phyloP scores from a whole-genome alignment of 805 yeast species.

The Hanseniaspora valbyensis region DNA sequence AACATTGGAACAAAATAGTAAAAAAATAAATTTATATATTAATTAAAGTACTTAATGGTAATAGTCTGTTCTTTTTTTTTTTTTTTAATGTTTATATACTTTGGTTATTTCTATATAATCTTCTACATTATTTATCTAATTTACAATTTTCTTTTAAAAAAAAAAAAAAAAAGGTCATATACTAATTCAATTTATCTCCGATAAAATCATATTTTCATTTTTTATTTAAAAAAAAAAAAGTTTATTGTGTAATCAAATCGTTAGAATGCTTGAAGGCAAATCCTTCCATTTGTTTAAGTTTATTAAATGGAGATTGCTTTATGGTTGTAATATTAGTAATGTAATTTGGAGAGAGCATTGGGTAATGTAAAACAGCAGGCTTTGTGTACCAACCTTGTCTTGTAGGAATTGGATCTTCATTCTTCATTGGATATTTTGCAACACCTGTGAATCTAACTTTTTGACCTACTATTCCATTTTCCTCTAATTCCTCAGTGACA shows the following conservation, averaged over 20 bases:
- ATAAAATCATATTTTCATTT: too few species aligned
- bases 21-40: too few species aligned
- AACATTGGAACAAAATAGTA: too few species aligned
- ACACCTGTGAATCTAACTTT: constrained; percentile 30
- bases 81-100: too few species aligned
- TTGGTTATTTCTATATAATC: too few species aligned
- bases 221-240: not conserved
- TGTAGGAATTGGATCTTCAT: constrained; percentile 27
- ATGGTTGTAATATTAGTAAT: constrained; percentile 13
- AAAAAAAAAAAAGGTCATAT: too few species aligned
- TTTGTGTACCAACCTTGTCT: constrained; percentile 31
- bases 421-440: constrained; percentile 25
- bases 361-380: constrained; percentile 29
- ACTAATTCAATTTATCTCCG: too few species aligned
- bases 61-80: too few species aligned
- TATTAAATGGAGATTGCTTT: not conserved
- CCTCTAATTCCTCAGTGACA: not conserved
- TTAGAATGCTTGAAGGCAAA: constrained; percentile 26
- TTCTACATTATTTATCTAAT: not conserved
- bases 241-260: not conserved
- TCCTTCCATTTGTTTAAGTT: constrained; percentile 27
- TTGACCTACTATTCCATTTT: constrained; percentile 17
- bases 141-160: too few species aligned
- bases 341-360: constrained; percentile 24
- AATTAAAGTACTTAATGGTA: too few species aligned